Base-by-base conservation (phyloP, 2,329 filamentous ascomycete species). In the Aureobasidium sp. region DNA sequence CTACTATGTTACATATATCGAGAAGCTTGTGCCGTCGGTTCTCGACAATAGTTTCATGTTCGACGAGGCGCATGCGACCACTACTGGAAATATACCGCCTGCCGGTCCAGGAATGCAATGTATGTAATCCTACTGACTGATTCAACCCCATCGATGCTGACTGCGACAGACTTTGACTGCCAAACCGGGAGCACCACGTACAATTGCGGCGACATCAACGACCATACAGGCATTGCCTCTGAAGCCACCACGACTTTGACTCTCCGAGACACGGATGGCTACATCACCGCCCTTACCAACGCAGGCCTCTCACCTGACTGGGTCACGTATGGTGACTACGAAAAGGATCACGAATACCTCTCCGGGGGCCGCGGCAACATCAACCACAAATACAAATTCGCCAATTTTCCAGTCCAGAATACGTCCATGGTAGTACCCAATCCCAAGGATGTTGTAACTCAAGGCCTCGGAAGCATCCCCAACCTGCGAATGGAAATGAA, bases 111-210 rank as follows among this genome's bases (percentile, higher is more conserved):
- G 54, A 61, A 60, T 43, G 45, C 23, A 47, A 11, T 60, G 33
- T 58, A 27, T 51, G 59, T 62, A 51, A 43, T 40, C 3, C 33
- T 53, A 61, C 53, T 50, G 38, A 60, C 43, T 60, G 38, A 45
- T 11, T 60, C 20, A n/a, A 62, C 45, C 33, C 23, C 50, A 62
- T n/a, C 33, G n/a, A n/a, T n/a, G n/a, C n/a, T n/a, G n/a, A n/a
- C n/a, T n/a, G n/a, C n/a, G n/a, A n/a, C n/a, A 60, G 64, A 60
- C 43, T 66, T 65, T n/a, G 54, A 65, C 53, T 65, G 63, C 51
- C 51, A 36, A 16, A 27, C 25, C 25, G n/a, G n/a, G n/a, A n/a
- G n/a, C n/a, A n/a, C n/a, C n/a, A n/a, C n/a, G n/a, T n/a, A n/a
- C n/a, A n/a, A n/a, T n/a, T n/a, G n/a, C n/a, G n/a, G n/a, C n/a